Conservation (phyloP, 306 rosid species). For the Quercus rubra region DNA sequence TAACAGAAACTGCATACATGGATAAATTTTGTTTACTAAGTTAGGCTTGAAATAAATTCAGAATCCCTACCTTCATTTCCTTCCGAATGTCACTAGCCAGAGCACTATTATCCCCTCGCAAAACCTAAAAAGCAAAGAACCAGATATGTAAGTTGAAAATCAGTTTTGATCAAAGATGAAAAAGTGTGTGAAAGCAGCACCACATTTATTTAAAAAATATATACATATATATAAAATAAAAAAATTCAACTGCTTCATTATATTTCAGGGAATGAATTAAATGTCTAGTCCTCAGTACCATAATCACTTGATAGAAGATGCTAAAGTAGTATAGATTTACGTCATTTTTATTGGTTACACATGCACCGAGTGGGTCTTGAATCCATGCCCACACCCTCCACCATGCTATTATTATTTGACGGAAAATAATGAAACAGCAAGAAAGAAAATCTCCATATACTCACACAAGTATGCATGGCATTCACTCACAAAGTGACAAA, state of each 20-base stretch:
- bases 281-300: background rate
- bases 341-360: too few relatives aligned
- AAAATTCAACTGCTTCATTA: too few relatives aligned
- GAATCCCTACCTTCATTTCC: conserved; percentile 85
- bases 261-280: background rate
- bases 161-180: background rate
- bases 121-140: conserved; percentile 56
- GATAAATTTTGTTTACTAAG: background rate
- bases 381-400: too few relatives aligned
- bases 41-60: conserved; percentile 5
- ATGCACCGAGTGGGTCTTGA: too few relatives aligned
- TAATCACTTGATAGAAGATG: background rate
- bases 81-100: conserved; percentile 98
- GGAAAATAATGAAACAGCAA: background rate
- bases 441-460: background rate
- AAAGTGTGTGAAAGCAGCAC: background rate
- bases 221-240: too few relatives aligned
- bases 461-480: background rate
- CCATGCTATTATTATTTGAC: background rate
- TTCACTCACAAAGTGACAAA: background rate
- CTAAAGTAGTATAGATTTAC: background rate
- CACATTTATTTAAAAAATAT: background rate
- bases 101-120: conserved; percentile 93
- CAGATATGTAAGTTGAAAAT: conserved; percentile 16
- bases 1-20: conserved; percentile 5